These are phyloP conservation scores for Leccinum ochraceum DNA, from an alignment of 768 basidiomycete genomes.

Conservation along the genomic window DNA sequence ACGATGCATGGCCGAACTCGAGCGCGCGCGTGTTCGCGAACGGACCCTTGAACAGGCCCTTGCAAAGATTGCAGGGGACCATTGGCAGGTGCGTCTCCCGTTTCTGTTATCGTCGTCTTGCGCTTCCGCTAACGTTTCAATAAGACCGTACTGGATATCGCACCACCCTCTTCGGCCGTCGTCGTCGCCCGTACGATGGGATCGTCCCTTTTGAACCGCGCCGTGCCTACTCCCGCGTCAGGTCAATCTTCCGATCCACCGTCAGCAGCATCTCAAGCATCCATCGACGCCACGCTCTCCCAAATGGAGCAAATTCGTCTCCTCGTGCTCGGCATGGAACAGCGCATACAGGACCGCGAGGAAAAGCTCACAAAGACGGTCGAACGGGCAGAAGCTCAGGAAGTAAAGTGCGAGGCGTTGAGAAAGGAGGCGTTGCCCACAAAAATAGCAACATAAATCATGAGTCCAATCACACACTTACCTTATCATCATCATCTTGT, in stretches of 20 bases:
- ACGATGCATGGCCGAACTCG: slow-evolving; percentile 78
- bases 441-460: slow-evolving; percentile 20
- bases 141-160: slow-evolving; percentile 39
- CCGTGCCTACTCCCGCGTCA: slow-evolving; percentile 19
- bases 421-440: slow-evolving; percentile 39
- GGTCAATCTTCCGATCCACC: slow-evolving; percentile 18
- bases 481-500: slow-evolving; percentile 21
- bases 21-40: slow-evolving; percentile 69
- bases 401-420: slow-evolving; percentile 52
- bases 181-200: slow-evolving; percentile 31
- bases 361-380: slow-evolving; percentile 60
- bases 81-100: slow-evolving; percentile 71
- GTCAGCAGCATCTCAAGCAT: slow-evolving; percentile 23
- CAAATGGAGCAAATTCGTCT: slow-evolving; percentile 70
- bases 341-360: slow-evolving; percentile 63
- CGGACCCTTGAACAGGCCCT: slow-evolving; percentile 76
- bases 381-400: slow-evolving; percentile 60
- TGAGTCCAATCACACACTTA: slow-evolving; percentile 11
- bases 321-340: slow-evolving; percentile 74
- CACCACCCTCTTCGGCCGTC: slow-evolving; percentile 31
- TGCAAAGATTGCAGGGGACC: slow-evolving; percentile 68
- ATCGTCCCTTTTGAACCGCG: slow-evolving; percentile 28
- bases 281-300: slow-evolving; percentile 46
- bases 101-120: not conserved
- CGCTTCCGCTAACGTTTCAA: not conserved